A percentile compares a stretch with the other conserved stretches of the same genome.
Evolutionary conservation across 139 green algal genomes (phyloP).

Genomic region (Trebouxia sp.): DNA sequence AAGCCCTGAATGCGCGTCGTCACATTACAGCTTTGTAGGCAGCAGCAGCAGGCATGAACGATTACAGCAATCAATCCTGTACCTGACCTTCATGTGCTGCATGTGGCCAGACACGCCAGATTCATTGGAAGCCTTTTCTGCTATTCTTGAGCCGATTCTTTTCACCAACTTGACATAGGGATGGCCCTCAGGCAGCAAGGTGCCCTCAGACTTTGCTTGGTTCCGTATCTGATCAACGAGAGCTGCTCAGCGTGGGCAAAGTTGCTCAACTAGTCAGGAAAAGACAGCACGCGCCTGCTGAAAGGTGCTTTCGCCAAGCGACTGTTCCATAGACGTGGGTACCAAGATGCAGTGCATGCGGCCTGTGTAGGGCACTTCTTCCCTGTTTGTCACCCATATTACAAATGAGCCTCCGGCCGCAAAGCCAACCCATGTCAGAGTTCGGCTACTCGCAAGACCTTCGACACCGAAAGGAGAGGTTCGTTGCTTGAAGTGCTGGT

Average conservation of each 20-base stretch:
- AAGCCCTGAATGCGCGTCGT: slow-evolving; percentile 37
- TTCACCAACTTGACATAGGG: slow-evolving; percentile 11
- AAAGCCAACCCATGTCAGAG: slow-evolving; percentile 1
- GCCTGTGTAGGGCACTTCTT: slow-evolving; percentile 60
- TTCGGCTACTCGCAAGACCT: neutral
- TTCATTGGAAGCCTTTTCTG: slow-evolving; percentile 9
- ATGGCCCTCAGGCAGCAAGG: neutral
- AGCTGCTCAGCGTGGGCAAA: too few species aligned
- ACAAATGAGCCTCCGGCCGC: slow-evolving; percentile 29
- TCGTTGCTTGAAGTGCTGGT: neutral
- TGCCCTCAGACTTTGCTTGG: slow-evolving; percentile 1
- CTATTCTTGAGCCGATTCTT: slow-evolving; percentile 15
- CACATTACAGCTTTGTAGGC: too few species aligned
- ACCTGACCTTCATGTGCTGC: slow-evolving; percentile 30
- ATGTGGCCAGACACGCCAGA: slow-evolving; percentile 12
- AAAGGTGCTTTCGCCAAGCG: slow-evolving; percentile 48
- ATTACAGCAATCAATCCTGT: too few species aligned
- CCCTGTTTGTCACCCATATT: slow-evolving; percentile 33
- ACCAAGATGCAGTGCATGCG: slow-evolving; percentile 59
- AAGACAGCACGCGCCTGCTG: slow-evolving; percentile 38
- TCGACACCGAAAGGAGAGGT: neutral
- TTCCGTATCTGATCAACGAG: neutral
- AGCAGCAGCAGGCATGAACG: too few species aligned
- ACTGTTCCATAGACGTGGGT: slow-evolving; percentile 27
- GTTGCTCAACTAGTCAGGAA: too few species aligned